These are phyloP conservation scores for Trichosporon inkin DNA, from an alignment of 1,284 basidiomycete genomes.

Conservation along the genomic window DNA sequence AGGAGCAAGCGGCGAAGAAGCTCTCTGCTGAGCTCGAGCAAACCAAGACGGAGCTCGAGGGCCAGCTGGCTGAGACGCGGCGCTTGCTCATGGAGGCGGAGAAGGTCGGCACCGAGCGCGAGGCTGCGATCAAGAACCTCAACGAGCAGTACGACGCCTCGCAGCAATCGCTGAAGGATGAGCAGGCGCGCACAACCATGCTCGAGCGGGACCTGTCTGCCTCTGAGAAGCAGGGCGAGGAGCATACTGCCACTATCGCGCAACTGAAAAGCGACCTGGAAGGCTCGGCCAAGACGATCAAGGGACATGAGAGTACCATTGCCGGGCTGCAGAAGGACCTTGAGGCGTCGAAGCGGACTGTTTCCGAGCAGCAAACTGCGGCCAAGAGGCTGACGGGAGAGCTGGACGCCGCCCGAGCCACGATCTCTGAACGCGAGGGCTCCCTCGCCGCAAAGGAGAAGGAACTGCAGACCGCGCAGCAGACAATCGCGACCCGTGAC, in stretches of 20 bases:
- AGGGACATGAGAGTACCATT: slow-evolving; percentile 13
- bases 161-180: neutral
- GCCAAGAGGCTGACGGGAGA: neutral
- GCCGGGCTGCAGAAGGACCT: slow-evolving; percentile 11
- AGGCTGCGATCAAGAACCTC: neutral
- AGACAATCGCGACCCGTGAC: slow-evolving; percentile 22
- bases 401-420: neutral
- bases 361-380: neutral
- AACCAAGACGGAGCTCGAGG: neutral
- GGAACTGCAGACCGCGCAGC: neutral
- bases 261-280: slow-evolving; percentile 13
- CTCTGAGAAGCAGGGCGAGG: neutral
- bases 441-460: neutral
- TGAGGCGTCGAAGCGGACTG: neutral
- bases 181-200: neutral
- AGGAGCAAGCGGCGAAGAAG: neutral
- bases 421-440: neutral
- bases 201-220: neutral
- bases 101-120: slow-evolving; percentile 2
- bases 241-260: neutral
- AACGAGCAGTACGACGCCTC: neutral
- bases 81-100: neutral
- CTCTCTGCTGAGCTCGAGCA: neutral
- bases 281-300: slow-evolving; percentile 4
- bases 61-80: no score